Conservation (phyloP, 345 rosid species). For the Capsella bursapastoris region DNA sequence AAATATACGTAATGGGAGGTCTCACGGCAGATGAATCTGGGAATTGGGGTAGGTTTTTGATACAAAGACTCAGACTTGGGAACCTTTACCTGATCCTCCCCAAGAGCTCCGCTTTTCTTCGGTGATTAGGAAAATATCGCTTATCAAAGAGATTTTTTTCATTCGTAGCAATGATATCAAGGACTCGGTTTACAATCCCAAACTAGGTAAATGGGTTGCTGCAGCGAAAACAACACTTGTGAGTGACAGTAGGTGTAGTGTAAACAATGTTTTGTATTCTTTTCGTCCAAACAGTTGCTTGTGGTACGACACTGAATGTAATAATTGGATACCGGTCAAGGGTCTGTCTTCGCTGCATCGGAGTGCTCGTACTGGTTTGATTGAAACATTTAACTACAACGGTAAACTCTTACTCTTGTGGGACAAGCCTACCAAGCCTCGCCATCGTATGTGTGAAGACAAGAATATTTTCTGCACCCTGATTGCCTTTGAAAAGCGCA, state of each 20-base stretch:
- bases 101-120: neutral
- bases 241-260: neutral
- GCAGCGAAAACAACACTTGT: neutral
- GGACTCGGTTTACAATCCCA: slow-evolving; percentile 21
- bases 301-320: slow-evolving; percentile 12
- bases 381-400: neutral
- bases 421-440: slow-evolving; percentile 13
- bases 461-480: slow-evolving; percentile 25
- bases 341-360: slow-evolving; percentile 9
- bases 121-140: neutral
- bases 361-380: slow-evolving; percentile 11
- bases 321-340: slow-evolving; percentile 1
- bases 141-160: neutral
- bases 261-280: slow-evolving; percentile 2
- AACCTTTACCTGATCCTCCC: slow-evolving; percentile 10
- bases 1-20: slow-evolving; percentile 59
- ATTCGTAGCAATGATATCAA: slow-evolving; percentile 24
- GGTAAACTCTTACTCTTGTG: slow-evolving; percentile 15
- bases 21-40: neutral
- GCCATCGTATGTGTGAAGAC: neutral
- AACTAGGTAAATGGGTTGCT: neutral
- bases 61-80: slow-evolving; percentile 18
- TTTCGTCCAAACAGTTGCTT: neutral
- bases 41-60: neutral
- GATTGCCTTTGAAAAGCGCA: neutral